Conservation (phyloP, 2,329 filamentous ascomycete species). For the Drechslerella stenobrocha region DNA sequence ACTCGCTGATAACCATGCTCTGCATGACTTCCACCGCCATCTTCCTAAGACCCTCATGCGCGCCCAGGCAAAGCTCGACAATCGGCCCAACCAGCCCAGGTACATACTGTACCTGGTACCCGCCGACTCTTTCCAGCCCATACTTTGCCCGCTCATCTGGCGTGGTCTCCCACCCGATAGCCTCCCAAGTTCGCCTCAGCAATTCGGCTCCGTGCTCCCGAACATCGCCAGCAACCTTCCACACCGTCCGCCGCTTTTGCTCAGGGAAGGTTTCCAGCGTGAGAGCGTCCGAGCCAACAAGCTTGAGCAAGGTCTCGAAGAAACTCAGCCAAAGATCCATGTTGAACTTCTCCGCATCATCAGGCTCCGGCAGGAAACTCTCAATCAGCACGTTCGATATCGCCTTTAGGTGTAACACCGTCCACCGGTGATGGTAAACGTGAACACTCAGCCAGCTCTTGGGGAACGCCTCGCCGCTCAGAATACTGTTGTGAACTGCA, state of each 20-base stretch:
- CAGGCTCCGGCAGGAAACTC: conserved; percentile 80
- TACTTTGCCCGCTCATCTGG: conserved; percentile 77
- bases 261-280: conserved; percentile 95
- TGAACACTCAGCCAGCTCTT: conserved; percentile 87
- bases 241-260: conserved; percentile 91
- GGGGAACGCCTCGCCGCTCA: conserved; percentile 87
- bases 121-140: conserved; percentile 80
- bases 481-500: conserved; percentile 82
- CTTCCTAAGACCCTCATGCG: conserved; percentile 84
- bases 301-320: conserved; percentile 82
- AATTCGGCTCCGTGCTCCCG: conserved; percentile 87
- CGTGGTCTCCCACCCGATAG: conserved; percentile 92
- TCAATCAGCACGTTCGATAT: conserved; percentile 78
- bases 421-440: conserved; percentile 88
- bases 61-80: conserved; percentile 89
- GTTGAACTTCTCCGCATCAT: conserved; percentile 88
- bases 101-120: conserved; percentile 98
- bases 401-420: conserved; percentile 81
- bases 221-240: conserved; percentile 98
- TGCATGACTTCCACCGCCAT: conserved; percentile 93
- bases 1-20: conserved; percentile 98
- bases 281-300: conserved; percentile 84
- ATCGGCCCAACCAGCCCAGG: conserved; percentile 88
- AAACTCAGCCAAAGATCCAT: conserved; percentile 93
- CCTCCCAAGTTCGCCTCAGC: conserved; percentile 83